A percentile compares a stretch with the other conserved stretches of the same genome.
Conservation (phyloP, 2,329 filamentous ascomycete species). For the Gnomoniopsis smithogilvyi region DNA sequence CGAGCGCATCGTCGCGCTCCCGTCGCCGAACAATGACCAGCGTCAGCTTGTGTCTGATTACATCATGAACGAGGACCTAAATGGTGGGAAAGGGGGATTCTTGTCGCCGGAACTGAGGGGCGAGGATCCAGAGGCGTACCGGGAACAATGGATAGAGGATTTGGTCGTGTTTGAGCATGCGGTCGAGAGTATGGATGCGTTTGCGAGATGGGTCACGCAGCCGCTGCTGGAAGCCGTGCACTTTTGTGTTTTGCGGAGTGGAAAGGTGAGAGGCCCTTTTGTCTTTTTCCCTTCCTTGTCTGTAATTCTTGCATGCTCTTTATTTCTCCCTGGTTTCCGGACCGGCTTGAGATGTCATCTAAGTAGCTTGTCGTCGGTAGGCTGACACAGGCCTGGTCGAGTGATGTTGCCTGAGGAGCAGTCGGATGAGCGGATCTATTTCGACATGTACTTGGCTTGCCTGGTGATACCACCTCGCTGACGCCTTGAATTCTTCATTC, state of each 20-base stretch:
- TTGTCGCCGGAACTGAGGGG: conserved; percentile 9
- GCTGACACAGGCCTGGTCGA: too few species aligned
- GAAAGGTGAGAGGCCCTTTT: background rate
- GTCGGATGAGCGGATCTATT: too few species aligned
- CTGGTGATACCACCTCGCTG: too few species aligned
- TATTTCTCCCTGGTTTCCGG: too few species aligned
- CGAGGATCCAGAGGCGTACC: conserved; percentile 5
- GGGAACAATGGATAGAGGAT: conserved; percentile 1
- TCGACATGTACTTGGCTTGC: too few species aligned
- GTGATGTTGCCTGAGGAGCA: too few species aligned
- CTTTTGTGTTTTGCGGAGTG: background rate
- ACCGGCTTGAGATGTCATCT: too few species aligned
- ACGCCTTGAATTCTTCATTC: too few species aligned
- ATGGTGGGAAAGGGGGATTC: conserved; percentile 4
- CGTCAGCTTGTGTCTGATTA: conserved; percentile 4
- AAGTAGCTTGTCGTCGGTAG: too few species aligned
- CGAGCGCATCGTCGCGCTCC: background rate
- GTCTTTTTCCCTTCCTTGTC: background rate
- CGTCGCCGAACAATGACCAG: conserved; percentile 1
- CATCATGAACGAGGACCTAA: background rate
- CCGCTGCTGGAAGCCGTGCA: conserved; percentile 3
- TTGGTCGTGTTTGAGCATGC: conserved; percentile 6
- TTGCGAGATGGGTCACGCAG: conserved; percentile 4
- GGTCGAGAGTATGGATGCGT: background rate
- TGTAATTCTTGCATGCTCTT: background rate